Base-by-base conservation (phyloP, 176 grass and related monocot species). In the Raddia distichophylla region DNA sequence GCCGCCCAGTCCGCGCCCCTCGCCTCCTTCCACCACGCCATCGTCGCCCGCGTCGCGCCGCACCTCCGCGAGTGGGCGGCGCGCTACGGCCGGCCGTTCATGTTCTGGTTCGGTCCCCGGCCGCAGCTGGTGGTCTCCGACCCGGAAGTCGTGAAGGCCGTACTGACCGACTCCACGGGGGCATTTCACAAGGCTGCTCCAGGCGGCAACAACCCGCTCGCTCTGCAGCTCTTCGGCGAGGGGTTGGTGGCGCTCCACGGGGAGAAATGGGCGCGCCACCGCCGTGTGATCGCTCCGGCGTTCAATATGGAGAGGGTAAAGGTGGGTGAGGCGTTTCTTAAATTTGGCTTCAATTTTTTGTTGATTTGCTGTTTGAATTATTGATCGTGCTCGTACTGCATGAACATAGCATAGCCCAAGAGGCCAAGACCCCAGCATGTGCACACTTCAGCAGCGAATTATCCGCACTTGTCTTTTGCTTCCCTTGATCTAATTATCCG, bases 221-320 rank as follows among this genome's bases (percentile, higher is more conserved):
- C 89, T 7, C 67, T 77, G 79, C 91, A 90, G 77, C 89, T 97
- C 48, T 6, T 97, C 61, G 87, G 89, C 6, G 67, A 92, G 60
- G 91, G 87, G 37, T 85, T 92, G 11, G 66, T 75, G 42, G 89
- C 83, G 18, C 91, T 97, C 74, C 57, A 64, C 34, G 91, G 91
- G 34, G 75, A 71, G 49, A 85, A 3, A 7, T 94, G 94, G 94
- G 91, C 87, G 16, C 89, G 83, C 73, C 89, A 92, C 72, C 87
- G 94, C 27, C 82, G 86, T 0, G 77, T 91, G 2, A 71, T 94
- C 79, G 66, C 94, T 32, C 94, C 91, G 53, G 91, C 94, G 1
- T 97, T 97, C 74, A 97, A 90, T 73, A 94, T 92, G 79, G 91
- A 97, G 51, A 82, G 91, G 17, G 42, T 94, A 60, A 97, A 91